These are phyloP conservation scores for Ophiorrhiza pumila DNA, from an alignment of 257 asterid species.

Conservation along the genomic window DNA sequence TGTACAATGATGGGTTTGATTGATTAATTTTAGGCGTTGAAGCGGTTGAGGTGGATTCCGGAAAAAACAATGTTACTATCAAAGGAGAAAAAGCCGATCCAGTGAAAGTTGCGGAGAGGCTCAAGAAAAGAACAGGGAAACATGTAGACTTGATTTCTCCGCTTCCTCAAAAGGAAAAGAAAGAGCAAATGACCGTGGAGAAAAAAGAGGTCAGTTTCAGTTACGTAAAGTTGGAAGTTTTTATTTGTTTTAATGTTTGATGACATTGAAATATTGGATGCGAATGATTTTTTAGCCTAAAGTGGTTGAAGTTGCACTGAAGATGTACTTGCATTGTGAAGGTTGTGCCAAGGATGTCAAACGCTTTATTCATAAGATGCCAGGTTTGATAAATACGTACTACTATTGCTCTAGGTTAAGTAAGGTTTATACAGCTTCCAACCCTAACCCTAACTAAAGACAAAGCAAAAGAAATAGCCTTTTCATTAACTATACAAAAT, in stretches of 20 bases:
- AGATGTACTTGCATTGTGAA: constrained; percentile 59
- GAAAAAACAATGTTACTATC: constrained; percentile 44
- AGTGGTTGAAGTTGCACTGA: constrained; percentile 48
- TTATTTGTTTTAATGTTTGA: too few species aligned
- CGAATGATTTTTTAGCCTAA: too few species aligned
- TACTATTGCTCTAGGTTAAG: too few species aligned
- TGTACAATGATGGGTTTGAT: background rate
- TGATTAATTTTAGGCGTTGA: constrained; percentile 45
- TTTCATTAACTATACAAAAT: too few species aligned
- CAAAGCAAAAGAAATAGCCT: too few species aligned
- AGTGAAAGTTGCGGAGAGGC: constrained; percentile 42
- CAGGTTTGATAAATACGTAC: constrained; percentile 39
- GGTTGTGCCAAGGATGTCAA: constrained; percentile 67
- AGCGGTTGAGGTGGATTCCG: constrained; percentile 45
- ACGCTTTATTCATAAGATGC: constrained; percentile 49
- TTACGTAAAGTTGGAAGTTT: too few species aligned
- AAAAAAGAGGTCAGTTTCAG: constrained; percentile 31
- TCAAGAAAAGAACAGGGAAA: constrained; percentile 63
- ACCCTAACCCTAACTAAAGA: too few species aligned
- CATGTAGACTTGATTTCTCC: constrained; percentile 58
- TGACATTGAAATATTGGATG: too few species aligned
- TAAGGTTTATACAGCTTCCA: too few species aligned
- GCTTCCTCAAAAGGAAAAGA: constrained; percentile 19
- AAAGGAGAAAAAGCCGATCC: constrained; percentile 63
- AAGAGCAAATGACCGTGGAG: constrained; percentile 29